These are phyloP conservation scores for Sergeia podlipaevii DNA, from an alignment of 208 protist species.

Conservation along the genomic window DNA sequence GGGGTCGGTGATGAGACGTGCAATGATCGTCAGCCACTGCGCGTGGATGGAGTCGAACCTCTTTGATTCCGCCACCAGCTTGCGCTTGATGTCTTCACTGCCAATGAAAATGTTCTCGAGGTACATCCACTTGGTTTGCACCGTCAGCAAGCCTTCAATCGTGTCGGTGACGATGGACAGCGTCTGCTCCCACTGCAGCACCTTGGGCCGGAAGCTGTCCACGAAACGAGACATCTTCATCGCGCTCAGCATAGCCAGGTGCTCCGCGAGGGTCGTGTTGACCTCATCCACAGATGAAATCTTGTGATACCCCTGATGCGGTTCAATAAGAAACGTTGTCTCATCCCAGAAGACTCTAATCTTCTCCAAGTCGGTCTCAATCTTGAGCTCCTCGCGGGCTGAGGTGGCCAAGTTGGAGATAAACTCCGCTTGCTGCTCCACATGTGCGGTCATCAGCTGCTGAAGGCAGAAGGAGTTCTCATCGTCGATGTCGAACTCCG, in stretches of 20 bases:
- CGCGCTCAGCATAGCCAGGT: constrained; percentile 89
- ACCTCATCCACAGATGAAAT: constrained; percentile 92
- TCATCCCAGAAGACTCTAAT: constrained; percentile 92
- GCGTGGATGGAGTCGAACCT: constrained; percentile 95
- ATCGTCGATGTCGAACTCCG: constrained; percentile 89
- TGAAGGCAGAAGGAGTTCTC: constrained; percentile 92
- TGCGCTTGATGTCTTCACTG: constrained; percentile 97
- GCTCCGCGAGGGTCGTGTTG: constrained; percentile 92
- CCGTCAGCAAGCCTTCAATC: constrained; percentile 89
- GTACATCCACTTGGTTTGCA: constrained; percentile 97
- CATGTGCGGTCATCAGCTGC: constrained; percentile 90
- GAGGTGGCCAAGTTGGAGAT: constrained; percentile 92
- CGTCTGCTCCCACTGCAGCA: constrained; percentile 94
- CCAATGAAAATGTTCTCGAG: constrained; percentile 97
- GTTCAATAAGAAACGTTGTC: constrained; percentile 79
- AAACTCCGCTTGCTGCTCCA: constrained; percentile 93
- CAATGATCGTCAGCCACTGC: constrained; percentile 92
- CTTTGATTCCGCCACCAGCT: constrained; percentile 95
- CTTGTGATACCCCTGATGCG: constrained; percentile 91
- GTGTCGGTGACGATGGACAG: constrained; percentile 94
- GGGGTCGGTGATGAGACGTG: constrained; percentile 82
- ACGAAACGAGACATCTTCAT: constrained; percentile 97
- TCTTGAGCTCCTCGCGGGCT: constrained; percentile 94
- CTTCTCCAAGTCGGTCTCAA: constrained; percentile 92
- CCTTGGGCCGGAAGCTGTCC: constrained; percentile 93